Conservation (phyloP, 1,139 yeast species). For the Protomyces arabidopsidicola region DNA sequence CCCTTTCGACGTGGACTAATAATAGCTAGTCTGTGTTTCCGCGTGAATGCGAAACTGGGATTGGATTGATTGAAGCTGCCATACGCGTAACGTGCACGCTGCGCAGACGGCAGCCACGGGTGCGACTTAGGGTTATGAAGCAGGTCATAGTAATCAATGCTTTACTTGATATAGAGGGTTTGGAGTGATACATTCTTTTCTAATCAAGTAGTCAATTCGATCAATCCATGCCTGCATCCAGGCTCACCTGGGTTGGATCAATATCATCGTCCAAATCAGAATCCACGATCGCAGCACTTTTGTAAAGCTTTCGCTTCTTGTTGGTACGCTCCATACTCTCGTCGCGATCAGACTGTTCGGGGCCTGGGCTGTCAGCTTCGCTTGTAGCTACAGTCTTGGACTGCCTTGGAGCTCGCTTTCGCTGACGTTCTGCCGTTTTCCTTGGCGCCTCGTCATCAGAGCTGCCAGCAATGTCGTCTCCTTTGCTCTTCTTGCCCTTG, state of each 20-base stretch:
- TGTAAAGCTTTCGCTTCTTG: background rate
- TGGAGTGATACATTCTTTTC: no score
- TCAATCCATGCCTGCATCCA: background rate
- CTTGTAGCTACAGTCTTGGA: background rate
- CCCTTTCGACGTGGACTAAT: no score
- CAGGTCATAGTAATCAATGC: no score
- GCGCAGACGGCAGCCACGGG: no score
- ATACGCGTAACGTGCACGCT: no score
- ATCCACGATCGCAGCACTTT: background rate
- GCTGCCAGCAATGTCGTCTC: background rate
- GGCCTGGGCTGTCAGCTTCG: background rate
- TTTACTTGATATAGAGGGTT: no score
- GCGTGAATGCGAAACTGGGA: no score
- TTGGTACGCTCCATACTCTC: background rate
- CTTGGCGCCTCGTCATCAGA: background rate
- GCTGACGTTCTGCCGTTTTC: background rate
- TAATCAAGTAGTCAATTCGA: background rate
- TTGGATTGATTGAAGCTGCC: no score
- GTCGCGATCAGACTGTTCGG: background rate
- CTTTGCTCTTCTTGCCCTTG: conserved; percentile 3
- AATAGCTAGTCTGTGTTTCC: no score
- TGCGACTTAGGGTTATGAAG: no score
- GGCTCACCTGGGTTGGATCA: background rate
- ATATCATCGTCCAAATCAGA: background rate
- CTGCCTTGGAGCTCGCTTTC: background rate